Percentiles rank a stretch among this genome's conserved stretches.
Conservation (phyloP, 345 rosid species). For the Carallia pectinifolia region DNA sequence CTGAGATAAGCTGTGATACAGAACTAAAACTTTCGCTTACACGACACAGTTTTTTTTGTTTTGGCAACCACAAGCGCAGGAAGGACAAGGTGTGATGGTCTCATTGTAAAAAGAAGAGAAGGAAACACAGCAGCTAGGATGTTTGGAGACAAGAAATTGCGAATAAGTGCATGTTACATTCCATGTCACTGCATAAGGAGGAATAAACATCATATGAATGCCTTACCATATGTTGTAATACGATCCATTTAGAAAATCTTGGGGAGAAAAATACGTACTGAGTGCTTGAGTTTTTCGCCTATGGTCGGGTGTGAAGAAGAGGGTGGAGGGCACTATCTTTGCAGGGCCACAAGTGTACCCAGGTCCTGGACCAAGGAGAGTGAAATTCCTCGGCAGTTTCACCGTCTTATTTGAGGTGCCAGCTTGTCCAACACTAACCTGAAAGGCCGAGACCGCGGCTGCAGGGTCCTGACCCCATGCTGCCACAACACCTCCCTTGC, state of each 20-base stretch:
- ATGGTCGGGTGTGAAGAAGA: constrained; percentile 54
- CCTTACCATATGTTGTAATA: background rate
- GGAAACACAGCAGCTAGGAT: constrained; percentile 27
- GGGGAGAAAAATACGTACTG: constrained; percentile 37
- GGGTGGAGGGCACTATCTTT: constrained; percentile 63
- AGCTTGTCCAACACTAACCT: constrained; percentile 64
- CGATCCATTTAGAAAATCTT: background rate
- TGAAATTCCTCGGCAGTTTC: constrained; percentile 67
- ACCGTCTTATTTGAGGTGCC: constrained; percentile 83
- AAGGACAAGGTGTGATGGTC: constrained; percentile 28
- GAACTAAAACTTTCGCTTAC: constrained; percentile 34
- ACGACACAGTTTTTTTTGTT: constrained; percentile 52
- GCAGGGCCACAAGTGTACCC: constrained; percentile 83
- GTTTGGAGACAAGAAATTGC: constrained; percentile 27
- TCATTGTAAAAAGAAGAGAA: constrained; percentile 28
- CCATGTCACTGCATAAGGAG: constrained; percentile 28
- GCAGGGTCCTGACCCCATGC: constrained; percentile 79
- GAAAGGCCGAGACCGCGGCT: constrained; percentile 62
- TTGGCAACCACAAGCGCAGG: constrained; percentile 31
- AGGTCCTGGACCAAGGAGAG: constrained; percentile 68
- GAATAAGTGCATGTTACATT: constrained; percentile 32
- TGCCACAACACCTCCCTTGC: constrained; percentile 64
- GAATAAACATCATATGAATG: background rate
- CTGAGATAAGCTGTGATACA: background rate
- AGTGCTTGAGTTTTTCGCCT: constrained; percentile 74